A percentile compares a stretch with the other conserved stretches of the same genome.
Conservation (phyloP, 202 grass and related monocot species). For the Musa balbisiana region DNA sequence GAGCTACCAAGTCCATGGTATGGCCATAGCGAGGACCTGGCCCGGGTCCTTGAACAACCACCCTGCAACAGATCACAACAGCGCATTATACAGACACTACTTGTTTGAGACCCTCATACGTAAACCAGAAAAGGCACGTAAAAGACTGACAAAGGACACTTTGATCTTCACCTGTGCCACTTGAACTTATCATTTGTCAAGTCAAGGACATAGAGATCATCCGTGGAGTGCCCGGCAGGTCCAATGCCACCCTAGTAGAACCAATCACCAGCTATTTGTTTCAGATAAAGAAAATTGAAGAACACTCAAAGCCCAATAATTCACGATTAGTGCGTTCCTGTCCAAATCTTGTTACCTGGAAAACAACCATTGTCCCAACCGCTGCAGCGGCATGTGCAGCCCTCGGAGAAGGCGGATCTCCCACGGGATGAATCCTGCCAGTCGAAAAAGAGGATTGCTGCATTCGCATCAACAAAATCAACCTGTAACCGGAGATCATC, state of each 20-base stretch:
- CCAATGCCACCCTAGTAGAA: constrained; percentile 76
- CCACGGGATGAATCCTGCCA: constrained; percentile 62
- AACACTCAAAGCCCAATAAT: constrained; percentile 1
- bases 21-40: constrained; percentile 96
- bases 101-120: constrained; percentile 2
- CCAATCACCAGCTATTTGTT: constrained; percentile 9
- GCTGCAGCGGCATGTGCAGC: constrained; percentile 78
- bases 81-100: neutral
- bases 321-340: neutral
- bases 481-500: neutral
- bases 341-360: constrained; percentile 50
- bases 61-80: constrained; percentile 31
- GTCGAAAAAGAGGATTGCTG: neutral
- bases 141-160: constrained; percentile 13
- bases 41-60: constrained; percentile 85
- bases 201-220: constrained; percentile 96
- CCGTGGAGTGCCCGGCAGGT: constrained; percentile 85
- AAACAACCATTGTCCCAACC: constrained; percentile 94
- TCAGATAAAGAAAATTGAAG: constrained; percentile 19
- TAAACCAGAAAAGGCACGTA: neutral
- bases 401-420: constrained; percentile 78
- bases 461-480: neutral
- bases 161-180: constrained; percentile 71
- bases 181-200: constrained; percentile 98
- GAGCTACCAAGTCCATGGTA: constrained; percentile 89